phyloP scores from a whole-genome alignment of 805 yeast genomes.

The Lipomyces lipofer region DNA sequence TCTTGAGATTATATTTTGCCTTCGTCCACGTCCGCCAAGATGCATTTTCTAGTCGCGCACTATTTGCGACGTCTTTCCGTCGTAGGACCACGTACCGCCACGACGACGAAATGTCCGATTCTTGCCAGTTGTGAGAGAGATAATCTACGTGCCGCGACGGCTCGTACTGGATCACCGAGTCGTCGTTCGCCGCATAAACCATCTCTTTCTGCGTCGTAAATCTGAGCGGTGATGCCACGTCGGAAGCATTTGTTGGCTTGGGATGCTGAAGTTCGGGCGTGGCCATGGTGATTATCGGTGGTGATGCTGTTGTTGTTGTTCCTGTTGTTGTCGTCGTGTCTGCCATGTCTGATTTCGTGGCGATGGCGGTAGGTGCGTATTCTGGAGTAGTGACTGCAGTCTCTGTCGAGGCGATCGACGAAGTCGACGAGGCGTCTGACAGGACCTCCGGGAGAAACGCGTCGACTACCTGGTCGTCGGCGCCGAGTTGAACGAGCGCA shows the following conservation, averaged over 20 bases:
- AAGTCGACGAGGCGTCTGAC: slow-evolving; percentile 8
- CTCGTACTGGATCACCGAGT: slow-evolving; percentile 72
- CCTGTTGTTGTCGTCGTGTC: neutral
- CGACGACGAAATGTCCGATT: slow-evolving; percentile 84
- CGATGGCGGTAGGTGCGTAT: neutral
- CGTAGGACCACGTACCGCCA: slow-evolving; percentile 90
- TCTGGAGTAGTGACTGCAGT: neutral
- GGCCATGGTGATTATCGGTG: slow-evolving; percentile 4
- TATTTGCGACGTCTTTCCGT: slow-evolving; percentile 80
- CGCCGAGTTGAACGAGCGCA: neutral
- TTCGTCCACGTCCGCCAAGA: slow-evolving; percentile 97
- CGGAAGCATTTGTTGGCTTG: too few species aligned
- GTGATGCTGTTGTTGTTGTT: neutral
- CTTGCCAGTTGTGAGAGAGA: slow-evolving; percentile 94
- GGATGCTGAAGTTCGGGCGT: slow-evolving; percentile 24
- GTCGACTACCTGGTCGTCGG: neutral
- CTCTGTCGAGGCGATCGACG: neutral
- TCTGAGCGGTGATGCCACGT: too few species aligned
- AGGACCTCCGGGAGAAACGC: neutral
- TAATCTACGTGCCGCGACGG: slow-evolving; percentile 94
- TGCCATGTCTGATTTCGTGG: neutral
- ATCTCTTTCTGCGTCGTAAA: too few species aligned
- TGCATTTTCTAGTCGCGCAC: slow-evolving; percentile 78
- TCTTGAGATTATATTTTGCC: slow-evolving; percentile 59
- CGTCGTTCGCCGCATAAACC: slow-evolving; percentile 52